Evolutionary conservation across 2,329 filamentous ascomycete genomes (phyloP), one percentile per base, ranked within the genome.

Genomic region (Trichoderma oligosporum): DNA sequence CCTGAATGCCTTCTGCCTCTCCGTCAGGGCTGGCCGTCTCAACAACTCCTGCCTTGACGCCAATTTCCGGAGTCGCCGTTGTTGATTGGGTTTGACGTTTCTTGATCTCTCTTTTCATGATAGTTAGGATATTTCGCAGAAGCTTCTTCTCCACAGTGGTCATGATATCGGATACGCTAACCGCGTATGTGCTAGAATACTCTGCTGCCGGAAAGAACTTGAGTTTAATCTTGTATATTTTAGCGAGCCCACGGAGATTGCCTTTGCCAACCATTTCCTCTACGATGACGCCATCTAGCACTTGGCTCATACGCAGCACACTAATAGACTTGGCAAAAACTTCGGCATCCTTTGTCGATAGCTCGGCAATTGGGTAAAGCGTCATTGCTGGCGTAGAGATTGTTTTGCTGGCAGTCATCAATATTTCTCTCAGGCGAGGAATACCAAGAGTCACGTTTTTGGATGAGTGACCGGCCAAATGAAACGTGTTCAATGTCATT

Each of bases 381-480:
- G 89, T 94, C 91, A 96, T 96, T 4, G 85, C 84, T 1, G 94
- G 94, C 0, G 94, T 99, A 36, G 91, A 89, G 61, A 97, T 97
- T 44, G 87, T 83, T 51, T 86, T 83, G 69, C 89, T 94, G 24
- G 94, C 94, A 47, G 94, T 97, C 94, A 99, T 99, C 63, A 99
- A 83, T 66, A 99, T 97, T 81, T 99, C 94, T 76, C 94, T 83
- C 18, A 99, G 82, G 75, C 94, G 91, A 59, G 94, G 94, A 69
- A 99, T 97, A 89, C 94, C 94, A 18, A 97, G 83, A 0, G 94
- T 99, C 69, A 99, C 95, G 82, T 99, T 99, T 80, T 97, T 97
- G 27, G 94, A 88, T 18, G 94, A 92, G 78, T 97, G 93, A 68
- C 94, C 94, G 73, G 94, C 94, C 83, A 99, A 89, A 82, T 99